Conservation (phyloP, 2,329 filamentous ascomycete species). For the Madurella mycetomatis region DNA sequence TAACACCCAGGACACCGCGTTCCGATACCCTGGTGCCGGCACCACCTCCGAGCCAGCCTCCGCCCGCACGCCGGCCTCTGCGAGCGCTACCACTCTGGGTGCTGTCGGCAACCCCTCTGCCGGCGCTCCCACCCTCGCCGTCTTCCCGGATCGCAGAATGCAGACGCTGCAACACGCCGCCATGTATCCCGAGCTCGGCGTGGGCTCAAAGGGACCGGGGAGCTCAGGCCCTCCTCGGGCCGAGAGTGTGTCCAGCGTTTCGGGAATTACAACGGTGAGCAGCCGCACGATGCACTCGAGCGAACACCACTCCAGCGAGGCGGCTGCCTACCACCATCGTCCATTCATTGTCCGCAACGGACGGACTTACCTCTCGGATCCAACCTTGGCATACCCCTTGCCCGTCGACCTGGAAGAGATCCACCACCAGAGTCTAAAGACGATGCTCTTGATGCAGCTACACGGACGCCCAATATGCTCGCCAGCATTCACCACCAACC, state of each 20-base stretch:
- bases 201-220: conserved; percentile 19
- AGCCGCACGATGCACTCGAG: conserved; percentile 46
- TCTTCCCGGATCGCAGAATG: conserved; percentile 20
- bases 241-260: conserved; percentile 45
- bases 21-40: conserved; percentile 11
- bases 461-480: conserved; percentile 78
- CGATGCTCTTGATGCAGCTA: conserved; percentile 73
- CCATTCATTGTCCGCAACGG: conserved; percentile 72
- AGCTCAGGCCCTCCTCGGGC: conserved; percentile 31
- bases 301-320: conserved; percentile 44
- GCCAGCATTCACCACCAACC: conserved; percentile 58
- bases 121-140: too few relatives aligned
- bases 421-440: conserved; percentile 80
- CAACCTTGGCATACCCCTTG: conserved; percentile 70
- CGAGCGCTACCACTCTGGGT: conserved; percentile 10
- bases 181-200: conserved; percentile 29
- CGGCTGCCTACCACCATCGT: conserved; percentile 32
- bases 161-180: conserved; percentile 35
- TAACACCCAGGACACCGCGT: conserved; percentile 19
- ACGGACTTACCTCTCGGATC: conserved; percentile 76
- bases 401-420: conserved; percentile 84
- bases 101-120: conserved; percentile 10
- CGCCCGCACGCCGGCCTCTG: conserved; percentile 23
- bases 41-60: conserved; percentile 24
- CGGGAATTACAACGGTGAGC: conserved; percentile 40